Conservation (phyloP, 1,284 basidiomycete species). For the Cryptococcus sp. region DNA sequence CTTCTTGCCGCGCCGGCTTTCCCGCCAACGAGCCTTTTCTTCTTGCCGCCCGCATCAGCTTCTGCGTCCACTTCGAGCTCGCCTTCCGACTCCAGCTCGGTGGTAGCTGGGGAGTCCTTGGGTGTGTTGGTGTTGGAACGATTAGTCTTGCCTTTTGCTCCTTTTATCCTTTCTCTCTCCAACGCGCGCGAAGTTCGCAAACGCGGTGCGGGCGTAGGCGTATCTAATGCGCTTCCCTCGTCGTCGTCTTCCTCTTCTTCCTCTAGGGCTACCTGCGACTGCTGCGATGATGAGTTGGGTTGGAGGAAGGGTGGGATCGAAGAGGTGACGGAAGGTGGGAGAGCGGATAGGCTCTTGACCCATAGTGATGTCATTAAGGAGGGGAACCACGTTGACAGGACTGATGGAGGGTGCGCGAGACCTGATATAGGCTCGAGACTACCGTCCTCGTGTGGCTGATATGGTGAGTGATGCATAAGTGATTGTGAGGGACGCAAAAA, state of each 20-base stretch:
- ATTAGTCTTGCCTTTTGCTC: conserved; percentile 1
- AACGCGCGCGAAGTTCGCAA: background rate
- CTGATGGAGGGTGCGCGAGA: conserved; percentile 40
- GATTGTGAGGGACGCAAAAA: too few species aligned
- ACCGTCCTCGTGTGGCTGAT: conserved; percentile 49
- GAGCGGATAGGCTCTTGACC: conserved; percentile 6
- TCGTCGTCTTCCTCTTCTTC: conserved; percentile 19
- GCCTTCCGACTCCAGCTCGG: conserved; percentile 22
- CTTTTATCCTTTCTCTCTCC: conserved; percentile 2
- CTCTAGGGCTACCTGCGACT: conserved; percentile 3
- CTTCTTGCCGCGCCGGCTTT: conserved; percentile 45
- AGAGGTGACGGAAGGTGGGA: conserved; percentile 23
- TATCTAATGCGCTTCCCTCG: conserved; percentile 10
- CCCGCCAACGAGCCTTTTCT: conserved; percentile 39
- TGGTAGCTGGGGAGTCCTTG: conserved; percentile 24
- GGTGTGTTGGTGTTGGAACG: conserved; percentile 12
- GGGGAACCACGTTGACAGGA: conserved; percentile 47
- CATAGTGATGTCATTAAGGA: conserved; percentile 21
- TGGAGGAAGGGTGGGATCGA: conserved; percentile 24
- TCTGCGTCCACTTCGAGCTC: conserved; percentile 17
- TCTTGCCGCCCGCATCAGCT: conserved; percentile 21
- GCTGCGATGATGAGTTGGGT: background rate
- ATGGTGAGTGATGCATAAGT: background rate
- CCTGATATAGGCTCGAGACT: conserved; percentile 38
- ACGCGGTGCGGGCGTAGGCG: conserved; percentile 13